Evolutionary conservation across 2,329 filamentous ascomycete genomes (phyloP).

Genomic region (Fusarium sp.): DNA sequence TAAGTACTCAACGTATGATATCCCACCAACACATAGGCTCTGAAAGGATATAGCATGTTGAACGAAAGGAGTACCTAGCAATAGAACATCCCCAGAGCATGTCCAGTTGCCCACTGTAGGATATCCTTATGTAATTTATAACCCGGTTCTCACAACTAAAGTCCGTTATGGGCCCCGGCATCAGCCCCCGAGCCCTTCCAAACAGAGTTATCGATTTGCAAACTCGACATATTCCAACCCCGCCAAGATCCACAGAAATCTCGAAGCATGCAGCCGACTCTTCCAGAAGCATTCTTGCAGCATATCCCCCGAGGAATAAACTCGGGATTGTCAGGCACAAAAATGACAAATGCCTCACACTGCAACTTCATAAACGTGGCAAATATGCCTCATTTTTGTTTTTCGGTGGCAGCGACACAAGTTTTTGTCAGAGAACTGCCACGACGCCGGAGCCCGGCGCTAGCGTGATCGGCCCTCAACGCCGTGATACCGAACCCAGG

Average conservation of each 20-base stretch:
- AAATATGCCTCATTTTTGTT: background rate
- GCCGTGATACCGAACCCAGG: slow-evolving; percentile 28
- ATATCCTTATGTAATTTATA: background rate
- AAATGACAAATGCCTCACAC: background rate
- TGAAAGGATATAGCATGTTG: background rate
- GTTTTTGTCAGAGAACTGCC: background rate
- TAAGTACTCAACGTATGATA: background rate
- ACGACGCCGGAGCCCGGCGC: background rate
- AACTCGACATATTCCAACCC: background rate
- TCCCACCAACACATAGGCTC: no score
- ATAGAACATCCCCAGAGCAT: background rate
- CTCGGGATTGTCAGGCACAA: background rate
- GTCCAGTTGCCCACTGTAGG: background rate
- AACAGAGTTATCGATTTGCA: background rate
- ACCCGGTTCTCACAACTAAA: background rate
- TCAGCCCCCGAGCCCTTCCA: background rate
- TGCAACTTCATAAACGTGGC: background rate
- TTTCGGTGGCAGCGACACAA: background rate
- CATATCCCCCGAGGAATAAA: background rate
- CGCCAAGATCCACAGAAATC: background rate
- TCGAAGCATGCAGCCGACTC: background rate
- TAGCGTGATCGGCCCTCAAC: slow-evolving; percentile 20
- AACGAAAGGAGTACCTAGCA: background rate
- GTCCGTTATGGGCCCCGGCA: background rate
- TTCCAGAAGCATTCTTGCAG: background rate